Base-by-base conservation (phyloP, 345 rosid species). In the Gossypium turneri region DNA sequence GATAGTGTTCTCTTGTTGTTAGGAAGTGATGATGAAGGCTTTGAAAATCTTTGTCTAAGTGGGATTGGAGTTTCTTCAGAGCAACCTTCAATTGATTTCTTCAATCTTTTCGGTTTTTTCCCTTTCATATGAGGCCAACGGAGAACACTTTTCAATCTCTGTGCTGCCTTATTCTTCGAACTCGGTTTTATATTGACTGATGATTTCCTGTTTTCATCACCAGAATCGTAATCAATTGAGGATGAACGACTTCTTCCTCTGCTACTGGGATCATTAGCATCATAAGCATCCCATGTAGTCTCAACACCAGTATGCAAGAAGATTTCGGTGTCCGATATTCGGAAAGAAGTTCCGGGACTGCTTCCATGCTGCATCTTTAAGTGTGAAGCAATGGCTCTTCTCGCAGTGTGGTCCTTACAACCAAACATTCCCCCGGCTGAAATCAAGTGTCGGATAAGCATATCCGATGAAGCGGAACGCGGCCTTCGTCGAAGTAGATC, bases 261-360 rank as follows among this genome's bases (percentile, higher is more conserved):
- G 59, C 82, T 81, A 66, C 76, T 79, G 1, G 74, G 67, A 68
- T 76, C 82, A 67, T 38, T 81, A 4, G 72, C 64, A 59, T 75
- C 79, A 67, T 45, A 84, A 57, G 77, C 84, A 20, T 88, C 90
- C 13, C 87, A 65, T 57, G 80, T 79, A 45, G 77, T 85, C 82
- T 90, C 93, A 50, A 82, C 70, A 2, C 94, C 87, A 0, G 90
- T 82, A 64, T 82, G 85, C 75, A 90, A 75, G 65, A 92, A 88
- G 10, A 94, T 86, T 77, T 94, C 97, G 1, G 87, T 69, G 77
- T 94, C 98, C 0, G 92, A 84, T 60, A 90, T 79, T 62, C 85
- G 79, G 65, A 94, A 94, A 34, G 87, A 87, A 51, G 98, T 87
- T 70, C 98, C 98, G 0, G 97, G 98, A 47, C 97, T 92, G 76